Evolutionary conservation across 192 early-diverging fungal species (phyloP).

Genomic region (Mortierella claussenii): DNA sequence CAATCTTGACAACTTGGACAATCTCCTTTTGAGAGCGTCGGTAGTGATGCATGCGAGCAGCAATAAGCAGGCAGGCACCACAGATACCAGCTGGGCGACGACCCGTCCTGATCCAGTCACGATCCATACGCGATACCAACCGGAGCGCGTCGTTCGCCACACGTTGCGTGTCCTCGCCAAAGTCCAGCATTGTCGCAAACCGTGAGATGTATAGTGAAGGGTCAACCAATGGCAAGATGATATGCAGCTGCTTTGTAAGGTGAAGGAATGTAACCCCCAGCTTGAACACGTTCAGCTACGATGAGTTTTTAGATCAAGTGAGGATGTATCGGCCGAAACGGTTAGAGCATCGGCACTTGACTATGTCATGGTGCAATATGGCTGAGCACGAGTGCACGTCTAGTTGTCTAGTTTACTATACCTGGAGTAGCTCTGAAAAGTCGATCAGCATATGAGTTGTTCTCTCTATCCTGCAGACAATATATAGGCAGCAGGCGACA

Average conservation of each 20-base stretch:
- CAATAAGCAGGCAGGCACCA: conserved; percentile 90
- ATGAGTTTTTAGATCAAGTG: no score
- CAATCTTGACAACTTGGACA: conserved; percentile 90
- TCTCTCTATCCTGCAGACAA: conserved; percentile 87
- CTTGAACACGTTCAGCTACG: conserved; percentile 88
- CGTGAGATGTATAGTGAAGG: conserved; percentile 93
- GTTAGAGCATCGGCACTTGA: no score
- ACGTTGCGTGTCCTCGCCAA: conserved; percentile 85
- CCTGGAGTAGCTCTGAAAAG: conserved; percentile 88
- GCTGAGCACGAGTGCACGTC: no score
- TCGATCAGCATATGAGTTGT: conserved; percentile 95
- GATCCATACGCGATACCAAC: conserved; percentile 88
- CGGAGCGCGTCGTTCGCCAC: conserved; percentile 85
- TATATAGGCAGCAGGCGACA: conserved; percentile 91
- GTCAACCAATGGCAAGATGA: conserved; percentile 83
- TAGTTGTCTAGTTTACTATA: no score
- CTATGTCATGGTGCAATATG: no score
- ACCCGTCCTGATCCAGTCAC: conserved; percentile 94
- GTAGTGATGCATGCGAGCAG: conserved; percentile 92
- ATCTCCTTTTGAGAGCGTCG: conserved; percentile 85
- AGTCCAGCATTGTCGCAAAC: conserved; percentile 89
- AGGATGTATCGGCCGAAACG: no score
- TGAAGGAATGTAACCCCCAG: conserved; percentile 87
- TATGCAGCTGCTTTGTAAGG: conserved; percentile 72
- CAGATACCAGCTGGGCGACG: conserved; percentile 94